Conservation (phyloP, 2,329 filamentous ascomycete genomes). For the Sporothrix protearum region DNA sequence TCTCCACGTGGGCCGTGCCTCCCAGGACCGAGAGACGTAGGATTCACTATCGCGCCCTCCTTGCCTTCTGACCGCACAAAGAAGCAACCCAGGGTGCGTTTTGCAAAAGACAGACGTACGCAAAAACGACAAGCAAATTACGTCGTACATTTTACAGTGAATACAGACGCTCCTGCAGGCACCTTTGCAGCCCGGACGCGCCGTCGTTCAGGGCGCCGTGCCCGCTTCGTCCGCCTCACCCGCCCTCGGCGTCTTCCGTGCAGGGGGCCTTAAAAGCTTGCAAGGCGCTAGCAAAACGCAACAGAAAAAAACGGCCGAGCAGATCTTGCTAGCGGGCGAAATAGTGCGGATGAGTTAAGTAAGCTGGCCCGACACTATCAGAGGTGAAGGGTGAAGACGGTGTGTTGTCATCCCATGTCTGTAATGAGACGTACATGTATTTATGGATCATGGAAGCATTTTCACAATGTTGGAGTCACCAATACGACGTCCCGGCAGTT, state of each 20-base stretch:
- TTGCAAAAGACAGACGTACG: not conserved
- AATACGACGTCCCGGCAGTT: no score
- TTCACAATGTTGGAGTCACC: not conserved
- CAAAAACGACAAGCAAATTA: not conserved
- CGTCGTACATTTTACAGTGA: not conserved
- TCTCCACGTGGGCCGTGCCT: not conserved
- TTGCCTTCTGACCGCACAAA: not conserved
- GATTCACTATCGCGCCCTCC: conserved; percentile 10
- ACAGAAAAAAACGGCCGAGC: conserved; percentile 1
- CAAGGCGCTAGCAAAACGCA: not conserved
- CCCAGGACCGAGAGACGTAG: not conserved
- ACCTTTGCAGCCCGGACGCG: not conserved
- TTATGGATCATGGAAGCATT: not conserved
- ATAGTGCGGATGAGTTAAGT: not conserved
- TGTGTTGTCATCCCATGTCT: not conserved
- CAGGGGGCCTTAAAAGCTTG: not conserved
- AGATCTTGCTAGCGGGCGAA: conserved; percentile 1
- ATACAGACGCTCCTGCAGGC: not conserved
- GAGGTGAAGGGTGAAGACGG: not conserved
- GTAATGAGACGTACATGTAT: not conserved
- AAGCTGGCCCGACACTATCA: not conserved
- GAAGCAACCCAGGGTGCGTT: not conserved
- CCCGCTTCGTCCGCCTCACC: not conserved
- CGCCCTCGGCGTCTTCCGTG: conserved; percentile 1
- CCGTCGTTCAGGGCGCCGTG: not conserved